Percentiles rank a stretch among this genome's conserved stretches.
Evolutionary conservation across 1,139 yeast genomes (phyloP).

Genomic region (Saccharomyces hybrid): DNA sequence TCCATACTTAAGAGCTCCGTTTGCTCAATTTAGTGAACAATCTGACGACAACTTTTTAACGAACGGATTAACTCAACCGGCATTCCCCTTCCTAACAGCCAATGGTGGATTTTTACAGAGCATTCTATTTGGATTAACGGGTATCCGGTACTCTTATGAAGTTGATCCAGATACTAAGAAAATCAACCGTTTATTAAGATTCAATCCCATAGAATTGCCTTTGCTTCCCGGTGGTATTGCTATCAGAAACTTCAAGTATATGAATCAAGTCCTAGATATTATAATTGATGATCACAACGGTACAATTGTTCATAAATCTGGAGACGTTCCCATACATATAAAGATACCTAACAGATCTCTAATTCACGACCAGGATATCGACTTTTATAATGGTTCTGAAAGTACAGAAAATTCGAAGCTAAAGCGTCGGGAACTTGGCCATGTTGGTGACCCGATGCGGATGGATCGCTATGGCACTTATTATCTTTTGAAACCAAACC

Average conservation of each 20-base stretch:
- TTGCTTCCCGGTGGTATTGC: conserved; percentile 51
- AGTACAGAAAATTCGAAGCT: conserved; percentile 6
- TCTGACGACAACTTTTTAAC: conserved; percentile 54
- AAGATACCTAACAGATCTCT: conserved; percentile 48
- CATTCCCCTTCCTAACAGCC: conserved; percentile 80
- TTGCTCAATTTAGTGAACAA: conserved; percentile 77
- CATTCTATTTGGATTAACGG: conserved; percentile 65
- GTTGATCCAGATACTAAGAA: conserved; percentile 32
- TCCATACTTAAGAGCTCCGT: conserved; percentile 72
- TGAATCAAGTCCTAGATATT: conserved; percentile 53
- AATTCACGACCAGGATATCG: conserved; percentile 22
- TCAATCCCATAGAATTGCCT: conserved; percentile 58
- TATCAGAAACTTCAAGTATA: conserved; percentile 53
- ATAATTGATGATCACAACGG: conserved; percentile 43
- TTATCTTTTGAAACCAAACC: conserved; percentile 41
- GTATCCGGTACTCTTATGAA: conserved; percentile 49
- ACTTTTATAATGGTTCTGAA: conserved; percentile 12
- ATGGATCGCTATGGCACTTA: conserved; percentile 33
- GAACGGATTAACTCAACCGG: conserved; percentile 79
- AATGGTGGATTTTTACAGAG: conserved; percentile 78
- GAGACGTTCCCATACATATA: conserved; percentile 36
- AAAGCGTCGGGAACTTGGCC: conserved; percentile 4
- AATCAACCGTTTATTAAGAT: conserved; percentile 42
- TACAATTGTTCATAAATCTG: conserved; percentile 41
- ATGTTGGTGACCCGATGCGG: conserved; percentile 5